Percentiles rank a stretch among this genome's conserved stretches.
Conservation (phyloP, 179 eudicot species). For the Vitellaria paradoxa region DNA sequence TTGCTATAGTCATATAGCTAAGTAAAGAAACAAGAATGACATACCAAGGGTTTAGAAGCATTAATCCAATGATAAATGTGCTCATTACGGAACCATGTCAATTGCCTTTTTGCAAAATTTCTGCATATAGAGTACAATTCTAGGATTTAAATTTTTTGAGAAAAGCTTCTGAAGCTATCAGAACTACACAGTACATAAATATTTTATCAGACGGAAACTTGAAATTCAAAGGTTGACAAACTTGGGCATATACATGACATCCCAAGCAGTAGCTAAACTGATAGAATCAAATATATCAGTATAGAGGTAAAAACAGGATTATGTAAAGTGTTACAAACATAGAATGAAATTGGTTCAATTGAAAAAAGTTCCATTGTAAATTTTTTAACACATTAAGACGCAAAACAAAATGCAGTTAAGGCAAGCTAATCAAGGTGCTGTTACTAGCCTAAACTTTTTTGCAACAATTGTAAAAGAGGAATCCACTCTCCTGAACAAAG, state of each 20-base stretch:
- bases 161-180: neutral
- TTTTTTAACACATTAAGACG: neutral
- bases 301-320: neutral
- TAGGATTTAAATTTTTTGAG: conserved; percentile 1
- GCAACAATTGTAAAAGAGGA: neutral
- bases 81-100: conserved; percentile 96
- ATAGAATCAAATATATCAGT: neutral
- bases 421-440: neutral
- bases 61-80: conserved; percentile 89
- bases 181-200: neutral
- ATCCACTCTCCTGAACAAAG: neutral
- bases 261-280: conserved; percentile 1
- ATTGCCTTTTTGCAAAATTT: conserved; percentile 89
- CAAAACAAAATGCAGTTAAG: neutral
- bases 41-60: conserved; percentile 92
- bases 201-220: neutral
- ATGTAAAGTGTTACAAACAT: neutral
- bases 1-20: neutral
- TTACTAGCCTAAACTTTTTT: neutral
- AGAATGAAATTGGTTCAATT: neutral
- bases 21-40: conserved; percentile 17
- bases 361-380: neutral
- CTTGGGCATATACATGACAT: neutral
- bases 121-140: conserved; percentile 36
- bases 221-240: neutral